These are phyloP conservation scores for Xerocomellus chrysenteron DNA, from an alignment of 768 basidiomycete genomes.

Conservation along the genomic window DNA sequence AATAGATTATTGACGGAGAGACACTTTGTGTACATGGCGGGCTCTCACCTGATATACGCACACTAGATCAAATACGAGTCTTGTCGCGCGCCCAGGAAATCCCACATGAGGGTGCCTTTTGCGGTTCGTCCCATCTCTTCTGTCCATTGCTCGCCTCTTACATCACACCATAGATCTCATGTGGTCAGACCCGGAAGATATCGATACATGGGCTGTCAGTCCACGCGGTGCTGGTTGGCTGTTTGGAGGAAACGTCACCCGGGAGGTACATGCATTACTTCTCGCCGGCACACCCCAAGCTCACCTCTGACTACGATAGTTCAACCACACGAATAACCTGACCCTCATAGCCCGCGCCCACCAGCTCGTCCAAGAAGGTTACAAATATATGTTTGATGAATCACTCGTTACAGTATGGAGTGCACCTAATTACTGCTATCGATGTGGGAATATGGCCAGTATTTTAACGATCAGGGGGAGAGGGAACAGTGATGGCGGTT, in stretches of 20 bases:
- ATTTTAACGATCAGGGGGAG: constrained; percentile 80
- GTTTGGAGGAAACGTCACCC: constrained; percentile 83
- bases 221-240: constrained; percentile 96
- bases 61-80: constrained; percentile 91
- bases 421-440: constrained; percentile 84
- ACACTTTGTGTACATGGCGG: constrained; percentile 95
- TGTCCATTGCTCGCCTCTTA: background rate
- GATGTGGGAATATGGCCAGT: constrained; percentile 88
- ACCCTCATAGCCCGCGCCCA: constrained; percentile 91
- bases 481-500: constrained; percentile 36
- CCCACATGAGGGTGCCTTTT: constrained; percentile 98
- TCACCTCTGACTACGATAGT: constrained; percentile 44
- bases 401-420: constrained; percentile 92
- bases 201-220: constrained; percentile 95
- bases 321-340: constrained; percentile 90
- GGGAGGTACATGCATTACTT: constrained; percentile 53
- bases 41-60: constrained; percentile 92
- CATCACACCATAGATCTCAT: constrained; percentile 66
- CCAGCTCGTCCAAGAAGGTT: constrained; percentile 94
- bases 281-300: background rate
- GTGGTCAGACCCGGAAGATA: constrained; percentile 98
- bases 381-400: constrained; percentile 95
- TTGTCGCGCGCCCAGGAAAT: constrained; percentile 96
- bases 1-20: constrained; percentile 89
- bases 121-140: constrained; percentile 48